Base-by-base conservation (phyloP, 1,284 basidiomycete species). In the Trichosporon ovoides region DNA sequence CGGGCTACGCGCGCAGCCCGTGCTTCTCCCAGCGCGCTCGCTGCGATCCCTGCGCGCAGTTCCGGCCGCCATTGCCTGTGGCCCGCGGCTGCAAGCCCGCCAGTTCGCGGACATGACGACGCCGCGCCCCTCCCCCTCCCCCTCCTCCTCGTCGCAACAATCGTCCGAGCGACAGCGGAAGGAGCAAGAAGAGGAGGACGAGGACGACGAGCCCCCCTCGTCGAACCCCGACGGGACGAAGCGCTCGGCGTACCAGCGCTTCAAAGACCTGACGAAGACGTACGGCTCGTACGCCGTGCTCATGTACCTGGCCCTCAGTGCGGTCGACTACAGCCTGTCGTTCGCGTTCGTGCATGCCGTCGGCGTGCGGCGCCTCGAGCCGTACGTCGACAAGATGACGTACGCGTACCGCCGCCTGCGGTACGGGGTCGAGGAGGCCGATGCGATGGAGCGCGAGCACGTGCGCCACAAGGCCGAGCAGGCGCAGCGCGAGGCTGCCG, bases 241-340 rank as follows among this genome's bases (percentile, higher is more conserved):
- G 14, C 57, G 60, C 43, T 66, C 68, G 2, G 69, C 71, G 22
- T 70, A 71, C 54, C 58, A 65, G 37, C 84, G 87, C 16, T 82
- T 96, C 37, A 94, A 89, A 76, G 83, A 86, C 66, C 86, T 96
- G 61, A 87, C 94, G 65, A 92, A 89, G 70, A 84, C 88, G 7
- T 95, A 97, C 72, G 93, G 93, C 33, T 91, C 88, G 87, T 93
- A 93, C 72, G 90, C 93, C 6, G 81, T 96, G 22, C 89, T 87
- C 37, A 85, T 96, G 43, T 96, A 97, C 80, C 56, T 87, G 65
- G 72, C 86, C 43, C 73, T 95, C 57, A 83, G 83, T 31, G 79
- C 80, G 10, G 71, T 89, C 70, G 94, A 96, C 76, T 91, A 95
- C 70, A 78, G 83, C 28, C 80, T 95, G 65, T 85, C 88, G 0